A percentile compares a stretch with the other conserved stretches of the same genome.
Evolutionary conservation across 75 land plant species (phyloP).

Genomic region (Picea glauca): DNA sequence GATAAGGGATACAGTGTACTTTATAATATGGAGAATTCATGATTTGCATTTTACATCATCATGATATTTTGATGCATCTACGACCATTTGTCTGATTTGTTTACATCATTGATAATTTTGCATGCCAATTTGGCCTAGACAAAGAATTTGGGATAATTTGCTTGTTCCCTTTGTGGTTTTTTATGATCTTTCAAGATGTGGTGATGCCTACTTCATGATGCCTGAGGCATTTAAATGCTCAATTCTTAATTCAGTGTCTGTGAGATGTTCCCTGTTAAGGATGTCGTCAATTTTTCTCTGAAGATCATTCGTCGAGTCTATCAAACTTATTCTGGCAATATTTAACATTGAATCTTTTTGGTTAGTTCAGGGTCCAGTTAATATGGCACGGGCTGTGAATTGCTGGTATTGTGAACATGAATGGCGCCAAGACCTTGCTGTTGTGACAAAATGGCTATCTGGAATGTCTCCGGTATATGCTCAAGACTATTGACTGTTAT

Average conservation of each 20-base stretch:
- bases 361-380: slow-evolving; percentile 70
- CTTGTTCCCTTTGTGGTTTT: not conserved
- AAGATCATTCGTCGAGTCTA: not conserved
- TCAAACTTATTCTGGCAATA: not conserved
- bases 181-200: not conserved
- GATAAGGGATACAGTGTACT: not conserved
- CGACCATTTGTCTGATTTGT: not conserved
- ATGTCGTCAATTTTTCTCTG: not conserved
- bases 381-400: slow-evolving; percentile 82
- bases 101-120: not conserved
- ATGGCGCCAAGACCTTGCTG: slow-evolving; percentile 98
- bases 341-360: slow-evolving; percentile 5
- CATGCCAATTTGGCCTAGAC: not conserved
- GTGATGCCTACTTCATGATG: not conserved
- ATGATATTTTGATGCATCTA: not conserved
- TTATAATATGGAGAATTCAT: not conserved
- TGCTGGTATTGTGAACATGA: slow-evolving; percentile 93
- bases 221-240: not conserved
- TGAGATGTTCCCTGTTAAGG: not conserved
- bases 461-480: slow-evolving; percentile 66
- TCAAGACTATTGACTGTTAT: not conserved
- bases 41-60: not conserved
- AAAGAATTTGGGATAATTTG: not conserved
- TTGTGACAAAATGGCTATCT: slow-evolving; percentile 90
- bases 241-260: not conserved